Base-by-base conservation (phyloP, 495 filamentous ascomycete genomes). In the Staphylotrichum longicolle region DNA sequence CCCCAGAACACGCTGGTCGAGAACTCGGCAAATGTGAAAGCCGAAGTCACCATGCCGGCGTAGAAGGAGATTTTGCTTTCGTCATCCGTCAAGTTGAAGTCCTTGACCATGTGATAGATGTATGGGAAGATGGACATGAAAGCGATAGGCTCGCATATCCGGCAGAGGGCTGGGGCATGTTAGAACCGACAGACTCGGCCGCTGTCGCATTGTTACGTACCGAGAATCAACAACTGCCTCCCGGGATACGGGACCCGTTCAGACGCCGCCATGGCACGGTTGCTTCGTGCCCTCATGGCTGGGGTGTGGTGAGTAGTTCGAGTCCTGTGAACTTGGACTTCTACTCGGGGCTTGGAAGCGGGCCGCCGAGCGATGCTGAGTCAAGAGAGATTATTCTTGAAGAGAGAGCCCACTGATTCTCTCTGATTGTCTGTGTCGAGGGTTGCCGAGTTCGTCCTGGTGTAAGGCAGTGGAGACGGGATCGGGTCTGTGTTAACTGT, bases 111-210 rank as follows among this genome's bases (percentile, higher is more conserved):
- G 78, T 88, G 94, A 77, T 96, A 99, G 69, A 93, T 92, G 71
- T 99, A 99, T 4, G 94, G 95, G 70, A 99, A 98, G 66, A 99
- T 96, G 54, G 92, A 96, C 89, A 96, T 98, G 82, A 99, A 98
- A 9, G 94, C 95, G 73, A 99, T 96, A 50, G 94, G 94, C 74
- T 99, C 94, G 80, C 91, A 96, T 74, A 99, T 95, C 66, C 94
- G 87, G 71, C 91, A 95, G 64, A 96, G 75, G 40, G 93, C 94
- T 98, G 67, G 58, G 49, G 4, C 54, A 59, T 64, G 75, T 84
- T 67, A 83, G 77, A 27, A 27, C 1, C 20, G 0, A 27, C 60
- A 8, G 32, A 15, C 6, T 27, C 0, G 8, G 5, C 6, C 51
- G 48, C 34, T n/a, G 7, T 11, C 41, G 37, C 37, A 54, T 27